Conservation (phyloP, 148 eudicot species). For the Drosera capensis region DNA sequence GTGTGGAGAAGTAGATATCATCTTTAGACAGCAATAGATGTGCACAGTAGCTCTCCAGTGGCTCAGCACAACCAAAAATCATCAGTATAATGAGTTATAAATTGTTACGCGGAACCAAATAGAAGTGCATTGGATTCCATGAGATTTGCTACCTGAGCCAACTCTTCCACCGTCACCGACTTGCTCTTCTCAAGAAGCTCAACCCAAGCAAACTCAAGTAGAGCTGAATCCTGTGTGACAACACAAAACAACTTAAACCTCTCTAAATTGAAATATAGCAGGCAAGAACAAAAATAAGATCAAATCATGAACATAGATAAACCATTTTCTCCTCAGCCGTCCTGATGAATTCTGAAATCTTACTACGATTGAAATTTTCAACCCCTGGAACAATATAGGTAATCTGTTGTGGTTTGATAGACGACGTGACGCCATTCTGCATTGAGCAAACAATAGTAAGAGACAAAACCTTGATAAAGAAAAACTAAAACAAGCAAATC, state of each 20-base stretch:
- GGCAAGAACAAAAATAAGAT: too few species aligned
- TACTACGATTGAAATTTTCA: constrained; percentile 48
- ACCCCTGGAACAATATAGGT: constrained; percentile 82
- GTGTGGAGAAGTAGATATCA: constrained; percentile 64
- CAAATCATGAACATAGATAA: too few species aligned
- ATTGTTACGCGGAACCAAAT: constrained; percentile 17
- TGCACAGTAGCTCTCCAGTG: constrained; percentile 91
- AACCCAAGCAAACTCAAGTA: constrained; percentile 94
- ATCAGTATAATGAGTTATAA: constrained; percentile 46
- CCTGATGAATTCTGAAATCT: constrained; percentile 53
- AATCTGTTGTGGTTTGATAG: constrained; percentile 92
- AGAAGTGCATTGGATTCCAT: not conserved
- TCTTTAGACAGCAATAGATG: constrained; percentile 76
- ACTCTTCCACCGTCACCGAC: constrained; percentile 44
- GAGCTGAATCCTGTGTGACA: constrained; percentile 48
- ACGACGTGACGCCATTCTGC: constrained; percentile 70
- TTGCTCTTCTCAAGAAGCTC: constrained; percentile 84
- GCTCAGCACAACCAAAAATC: constrained; percentile 77
- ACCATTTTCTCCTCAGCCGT: constrained; percentile 77
- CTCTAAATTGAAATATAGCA: too few species aligned
- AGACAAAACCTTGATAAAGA: not conserved
- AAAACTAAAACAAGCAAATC: too few species aligned
- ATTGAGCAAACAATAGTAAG: constrained; percentile 3
- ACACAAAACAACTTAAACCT: constrained; percentile 1
- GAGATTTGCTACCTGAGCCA: constrained; percentile 70